Evolutionary conservation across 352 stramenopile genomes (phyloP), one percentile per base, ranked within the genome.

Genomic region (Globisporangium mamillatum): DNA sequence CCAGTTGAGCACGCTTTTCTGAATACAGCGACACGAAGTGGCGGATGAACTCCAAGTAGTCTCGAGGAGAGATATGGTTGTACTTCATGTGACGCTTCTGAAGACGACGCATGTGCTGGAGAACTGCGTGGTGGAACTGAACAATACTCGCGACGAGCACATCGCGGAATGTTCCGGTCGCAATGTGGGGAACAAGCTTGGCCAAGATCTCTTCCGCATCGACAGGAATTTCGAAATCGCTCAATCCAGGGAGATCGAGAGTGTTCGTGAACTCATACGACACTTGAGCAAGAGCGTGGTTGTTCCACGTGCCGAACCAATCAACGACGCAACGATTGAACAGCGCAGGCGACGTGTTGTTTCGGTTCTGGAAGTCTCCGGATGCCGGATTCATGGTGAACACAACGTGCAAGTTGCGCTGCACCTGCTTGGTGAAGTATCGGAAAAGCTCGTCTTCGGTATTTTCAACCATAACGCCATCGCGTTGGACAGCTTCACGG

Each of bases 351-450:
- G 97, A 99, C 12, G 98, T 99, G 25, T 99, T 99, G 63, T 97
- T 99, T 66, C 98, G 92, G 62, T 90, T 94, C 71, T 96, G 94
- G 87, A 98, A 99, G 72, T 99, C 97, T 27, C 95, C 97, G 8
- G 95, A 97, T 46, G 97, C 97, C 58, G 98, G 98, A 75, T 99
- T 99, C 94, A 99, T 99, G 12, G 98, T 99, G 73, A 99, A 99
- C 18, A 99, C 98, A 18, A 99, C 97, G 81, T 99, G 98, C 34
- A 99, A 82, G 74, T 99, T 99, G 8, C 95, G 84, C 75, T 99
- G 98, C 9, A 99, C 98, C 76, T 98, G 91, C 29, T 86, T 88
- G 0, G 98, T 99, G 70, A 99, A 99, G 70, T 98, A 96, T 20
- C 90, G 81, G 74, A 98, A 99, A 0, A 99, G 78, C 70, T 98